Evolutionary conservation across 306 rosid species (phyloP).

Genomic region (Quillaja saponaria): DNA sequence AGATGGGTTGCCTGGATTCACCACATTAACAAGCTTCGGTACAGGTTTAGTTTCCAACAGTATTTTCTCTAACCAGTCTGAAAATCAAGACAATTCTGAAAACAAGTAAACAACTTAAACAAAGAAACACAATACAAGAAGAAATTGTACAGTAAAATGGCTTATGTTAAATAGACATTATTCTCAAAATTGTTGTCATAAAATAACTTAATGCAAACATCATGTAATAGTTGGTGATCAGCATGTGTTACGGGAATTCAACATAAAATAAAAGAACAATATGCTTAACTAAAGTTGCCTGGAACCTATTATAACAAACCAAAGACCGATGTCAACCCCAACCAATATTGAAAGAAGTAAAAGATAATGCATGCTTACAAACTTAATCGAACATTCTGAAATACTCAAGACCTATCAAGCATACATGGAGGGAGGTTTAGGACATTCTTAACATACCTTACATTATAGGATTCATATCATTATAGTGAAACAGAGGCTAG

Average conservation of each 20-base stretch:
- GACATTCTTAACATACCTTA: too few relatives aligned
- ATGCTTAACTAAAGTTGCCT: too few relatives aligned
- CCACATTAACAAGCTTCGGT: slow-evolving; percentile 91
- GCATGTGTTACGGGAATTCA: slow-evolving; percentile 7
- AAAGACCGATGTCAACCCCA: too few relatives aligned
- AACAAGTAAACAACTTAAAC: slow-evolving; percentile 7
- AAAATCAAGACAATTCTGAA: slow-evolving; percentile 32
- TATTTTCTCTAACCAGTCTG: slow-evolving; percentile 87
- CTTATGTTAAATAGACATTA: slow-evolving; percentile 12
- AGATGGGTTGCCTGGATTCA: slow-evolving; percentile 91
- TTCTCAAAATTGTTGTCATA: slow-evolving; percentile 1
- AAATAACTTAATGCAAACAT: neutral
- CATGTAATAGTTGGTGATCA: neutral
- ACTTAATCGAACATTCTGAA: neutral
- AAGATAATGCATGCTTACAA: too few relatives aligned
- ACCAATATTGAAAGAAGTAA: too few relatives aligned
- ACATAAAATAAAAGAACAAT: slow-evolving; percentile 6
- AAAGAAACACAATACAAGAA: slow-evolving; percentile 17
- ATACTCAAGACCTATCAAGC: neutral
- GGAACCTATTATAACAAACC: too few relatives aligned
- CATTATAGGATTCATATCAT: too few relatives aligned
- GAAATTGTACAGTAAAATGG: slow-evolving; percentile 12
- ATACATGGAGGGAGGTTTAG: too few relatives aligned
- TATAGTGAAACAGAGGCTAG: too few relatives aligned
- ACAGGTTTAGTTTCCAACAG: slow-evolving; percentile 71